These are phyloP conservation scores for Russula sp. DNA, from an alignment of 768 basidiomycete species.

Conservation along the genomic window DNA sequence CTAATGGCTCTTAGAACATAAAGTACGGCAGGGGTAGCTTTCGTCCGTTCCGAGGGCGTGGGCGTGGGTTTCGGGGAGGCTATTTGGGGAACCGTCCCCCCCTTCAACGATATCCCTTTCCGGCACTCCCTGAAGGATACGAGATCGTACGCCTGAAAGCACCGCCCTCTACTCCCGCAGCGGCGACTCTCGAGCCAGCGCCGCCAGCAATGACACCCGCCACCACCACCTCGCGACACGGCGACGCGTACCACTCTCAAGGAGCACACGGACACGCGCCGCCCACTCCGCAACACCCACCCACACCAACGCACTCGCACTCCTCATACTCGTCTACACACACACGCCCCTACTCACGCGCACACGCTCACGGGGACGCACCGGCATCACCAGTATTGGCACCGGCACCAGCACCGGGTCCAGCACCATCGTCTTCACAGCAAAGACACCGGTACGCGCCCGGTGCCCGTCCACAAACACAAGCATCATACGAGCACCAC, in stretches of 20 bases:
- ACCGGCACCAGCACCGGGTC: not conserved
- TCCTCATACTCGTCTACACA: not conserved
- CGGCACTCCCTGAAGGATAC: not conserved
- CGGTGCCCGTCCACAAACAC: not conserved
- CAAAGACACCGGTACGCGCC: not conserved
- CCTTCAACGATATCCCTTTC: not conserved
- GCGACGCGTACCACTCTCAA: slow-evolving; percentile 3
- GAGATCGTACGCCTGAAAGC: not conserved
- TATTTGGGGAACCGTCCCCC: not conserved
- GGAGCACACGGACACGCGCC: not conserved
- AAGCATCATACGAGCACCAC: not conserved
- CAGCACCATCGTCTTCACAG: not conserved
- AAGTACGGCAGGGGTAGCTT: not conserved
- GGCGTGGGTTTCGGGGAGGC: slow-evolving; percentile 4
- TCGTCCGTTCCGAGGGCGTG: slow-evolving; percentile 1
- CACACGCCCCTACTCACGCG: not conserved
- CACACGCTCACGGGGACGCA: not conserved
- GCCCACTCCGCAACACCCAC: not conserved
- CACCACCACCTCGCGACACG: not conserved
- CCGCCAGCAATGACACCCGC: not conserved
- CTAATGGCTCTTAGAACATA: not conserved
- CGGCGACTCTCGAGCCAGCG: not conserved
- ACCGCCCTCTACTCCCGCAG: not conserved
- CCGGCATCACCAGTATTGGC: not conserved
- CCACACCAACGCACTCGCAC: not conserved